Conservation (phyloP, 306 rosid species). For the Pterocarpus santalinus region DNA sequence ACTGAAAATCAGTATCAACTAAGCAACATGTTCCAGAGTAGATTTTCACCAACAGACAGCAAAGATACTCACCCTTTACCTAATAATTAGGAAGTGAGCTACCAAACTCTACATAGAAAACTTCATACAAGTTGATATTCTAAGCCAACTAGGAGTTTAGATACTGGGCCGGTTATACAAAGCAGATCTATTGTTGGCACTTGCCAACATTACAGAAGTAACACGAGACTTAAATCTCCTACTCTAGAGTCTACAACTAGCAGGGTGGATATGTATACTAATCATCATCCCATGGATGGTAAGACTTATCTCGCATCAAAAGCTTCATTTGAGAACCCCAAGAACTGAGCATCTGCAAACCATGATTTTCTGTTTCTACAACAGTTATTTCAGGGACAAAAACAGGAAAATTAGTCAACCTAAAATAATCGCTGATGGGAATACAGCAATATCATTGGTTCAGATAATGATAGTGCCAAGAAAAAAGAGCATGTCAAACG, state of each 20-base stretch:
- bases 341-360: background rate
- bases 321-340: background rate
- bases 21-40: constrained; percentile 34
- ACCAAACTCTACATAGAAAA: constrained; percentile 25
- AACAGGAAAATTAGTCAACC: constrained; percentile 17
- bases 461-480: background rate
- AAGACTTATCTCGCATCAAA: background rate
- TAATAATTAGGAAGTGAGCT: constrained; percentile 34
- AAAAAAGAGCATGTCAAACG: background rate
- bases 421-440: constrained; percentile 7
- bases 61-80: constrained; percentile 5
- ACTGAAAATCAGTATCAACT: constrained; percentile 36
- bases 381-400: constrained; percentile 23
- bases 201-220: background rate
- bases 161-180: constrained; percentile 12
- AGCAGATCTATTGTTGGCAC: background rate
- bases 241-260: constrained; percentile 8
- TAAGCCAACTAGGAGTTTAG: constrained; percentile 21
- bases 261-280: constrained; percentile 4
- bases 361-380: constrained; percentile 21
- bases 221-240: background rate
- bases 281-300: constrained; percentile 6
- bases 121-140: background rate
- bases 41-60: constrained; percentile 24
- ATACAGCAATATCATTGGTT: constrained; percentile 17